A percentile compares a stretch with the other conserved stretches of the same genome.
Evolutionary conservation across 805 yeast genomes (phyloP).

Genomic region (Ogataea degrootiae): DNA sequence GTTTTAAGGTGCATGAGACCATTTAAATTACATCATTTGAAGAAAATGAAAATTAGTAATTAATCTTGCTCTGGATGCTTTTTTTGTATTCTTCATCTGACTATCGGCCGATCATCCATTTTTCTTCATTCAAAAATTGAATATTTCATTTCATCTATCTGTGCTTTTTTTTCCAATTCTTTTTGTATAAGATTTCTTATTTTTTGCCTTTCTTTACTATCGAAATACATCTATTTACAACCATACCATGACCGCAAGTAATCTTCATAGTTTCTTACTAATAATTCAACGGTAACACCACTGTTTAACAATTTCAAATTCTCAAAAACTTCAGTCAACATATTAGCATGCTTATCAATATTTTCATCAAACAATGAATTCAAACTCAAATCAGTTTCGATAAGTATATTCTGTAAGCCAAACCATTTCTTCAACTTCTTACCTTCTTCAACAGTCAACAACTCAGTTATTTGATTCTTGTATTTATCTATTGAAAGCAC

Average conservation of each 20-base stretch:
- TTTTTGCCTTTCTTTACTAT: no score
- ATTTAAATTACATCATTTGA: slow-evolving; percentile 9
- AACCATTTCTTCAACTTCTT: slow-evolving; percentile 17
- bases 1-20: slow-evolving; percentile 26
- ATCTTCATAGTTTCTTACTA: slow-evolving; percentile 8
- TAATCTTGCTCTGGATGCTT: background rate
- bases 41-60: background rate
- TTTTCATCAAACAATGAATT: slow-evolving; percentile 18
- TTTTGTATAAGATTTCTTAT: no score
- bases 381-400: slow-evolving; percentile 49
- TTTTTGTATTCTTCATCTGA: no score
- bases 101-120: no score
- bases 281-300: slow-evolving; percentile 2
- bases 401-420: slow-evolving; percentile 30
- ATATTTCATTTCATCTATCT: no score
- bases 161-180: no score
- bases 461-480: slow-evolving; percentile 11
- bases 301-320: slow-evolving; percentile 1
- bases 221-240: no score
- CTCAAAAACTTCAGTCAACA: slow-evolving; percentile 9
- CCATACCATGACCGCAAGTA: background rate
- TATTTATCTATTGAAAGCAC: slow-evolving; percentile 19
- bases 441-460: slow-evolving; percentile 8
- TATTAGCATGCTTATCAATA: slow-evolving; percentile 4
- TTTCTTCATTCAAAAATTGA: no score